Percentiles rank a stretch among this genome's conserved stretches.
Conservation (phyloP, 805 yeast genomes). For the Candida tibetensis region DNA sequence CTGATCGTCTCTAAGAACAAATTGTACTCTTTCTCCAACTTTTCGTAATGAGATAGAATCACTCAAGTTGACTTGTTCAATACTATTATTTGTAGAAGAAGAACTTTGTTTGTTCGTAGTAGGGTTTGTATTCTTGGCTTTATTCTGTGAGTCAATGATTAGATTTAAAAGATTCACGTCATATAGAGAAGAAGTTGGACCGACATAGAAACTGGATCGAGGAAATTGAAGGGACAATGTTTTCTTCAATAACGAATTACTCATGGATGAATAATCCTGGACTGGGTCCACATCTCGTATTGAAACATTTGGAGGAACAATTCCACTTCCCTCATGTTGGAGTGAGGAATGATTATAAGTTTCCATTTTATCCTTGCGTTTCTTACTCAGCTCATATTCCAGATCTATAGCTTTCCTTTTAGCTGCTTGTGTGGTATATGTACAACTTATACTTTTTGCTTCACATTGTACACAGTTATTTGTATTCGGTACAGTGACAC, state of each 20-base stretch:
- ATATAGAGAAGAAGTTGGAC: slow-evolving; percentile 76
- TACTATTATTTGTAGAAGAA: slow-evolving; percentile 41
- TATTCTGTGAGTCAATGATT: slow-evolving; percentile 42
- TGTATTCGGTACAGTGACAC: slow-evolving; percentile 65
- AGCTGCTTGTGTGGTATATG: slow-evolving; percentile 59
- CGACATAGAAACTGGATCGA: slow-evolving; percentile 82
- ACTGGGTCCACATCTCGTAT: slow-evolving; percentile 57
- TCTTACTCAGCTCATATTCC: slow-evolving; percentile 8
- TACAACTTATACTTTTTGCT: slow-evolving; percentile 67
- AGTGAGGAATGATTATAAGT: slow-evolving; percentile 5
- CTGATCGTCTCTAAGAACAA: slow-evolving; percentile 77
- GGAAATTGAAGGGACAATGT: slow-evolving; percentile 82
- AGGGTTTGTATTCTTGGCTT: slow-evolving; percentile 5
- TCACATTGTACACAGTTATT: slow-evolving; percentile 75
- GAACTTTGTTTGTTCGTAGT: background rate
- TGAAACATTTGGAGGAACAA: slow-evolving; percentile 40
- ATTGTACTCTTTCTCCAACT: slow-evolving; percentile 74
- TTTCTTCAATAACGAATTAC: slow-evolving; percentile 61
- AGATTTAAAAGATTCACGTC: slow-evolving; percentile 68
- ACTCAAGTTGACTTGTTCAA: slow-evolving; percentile 77
- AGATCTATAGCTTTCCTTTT: slow-evolving; percentile 31
- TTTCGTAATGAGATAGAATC: slow-evolving; percentile 67
- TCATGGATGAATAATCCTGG: slow-evolving; percentile 64
- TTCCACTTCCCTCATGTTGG: slow-evolving; percentile 15
- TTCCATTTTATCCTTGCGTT: slow-evolving; percentile 12